Evolutionary conservation across 1,139 yeast genomes (phyloP).

Genomic region (Scheffersomyces lignicola): DNA sequence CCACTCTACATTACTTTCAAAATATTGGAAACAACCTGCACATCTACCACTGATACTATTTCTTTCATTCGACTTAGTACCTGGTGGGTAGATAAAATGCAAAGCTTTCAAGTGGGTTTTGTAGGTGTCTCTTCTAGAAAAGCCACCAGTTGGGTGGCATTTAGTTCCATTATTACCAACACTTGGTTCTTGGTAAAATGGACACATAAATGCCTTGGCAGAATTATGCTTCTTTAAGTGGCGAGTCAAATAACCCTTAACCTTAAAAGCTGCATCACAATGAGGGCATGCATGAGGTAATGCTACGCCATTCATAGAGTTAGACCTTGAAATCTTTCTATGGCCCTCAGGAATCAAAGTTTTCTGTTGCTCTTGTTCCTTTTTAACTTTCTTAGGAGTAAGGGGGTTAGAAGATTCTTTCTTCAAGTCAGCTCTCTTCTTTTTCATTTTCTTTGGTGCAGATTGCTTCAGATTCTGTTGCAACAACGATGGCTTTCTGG

Average conservation of each 20-base stretch:
- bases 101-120: slow-evolving; percentile 58
- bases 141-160: slow-evolving; percentile 62
- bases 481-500: slow-evolving; percentile 4
- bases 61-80: slow-evolving; percentile 50
- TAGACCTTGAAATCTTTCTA: neutral
- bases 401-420: neutral
- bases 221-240: slow-evolving; percentile 54
- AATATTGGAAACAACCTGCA: slow-evolving; percentile 56
- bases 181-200: slow-evolving; percentile 45
- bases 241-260: slow-evolving; percentile 57
- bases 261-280: slow-evolving; percentile 51
- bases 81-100: slow-evolving; percentile 61
- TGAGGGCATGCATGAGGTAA: slow-evolving; percentile 29
- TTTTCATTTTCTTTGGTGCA: slow-evolving; percentile 3
- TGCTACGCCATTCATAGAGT: neutral
- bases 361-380: slow-evolving; percentile 3
- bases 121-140: slow-evolving; percentile 58
- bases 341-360: neutral
- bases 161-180: slow-evolving; percentile 34
- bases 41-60: slow-evolving; percentile 49
- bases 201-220: slow-evolving; percentile 54
- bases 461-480: neutral
- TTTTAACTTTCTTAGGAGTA: neutral
- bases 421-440: slow-evolving; percentile 2
- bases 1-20: slow-evolving; percentile 51